Conservation (phyloP, 176 grass and related monocot species). For the Oryza australiensis region DNA sequence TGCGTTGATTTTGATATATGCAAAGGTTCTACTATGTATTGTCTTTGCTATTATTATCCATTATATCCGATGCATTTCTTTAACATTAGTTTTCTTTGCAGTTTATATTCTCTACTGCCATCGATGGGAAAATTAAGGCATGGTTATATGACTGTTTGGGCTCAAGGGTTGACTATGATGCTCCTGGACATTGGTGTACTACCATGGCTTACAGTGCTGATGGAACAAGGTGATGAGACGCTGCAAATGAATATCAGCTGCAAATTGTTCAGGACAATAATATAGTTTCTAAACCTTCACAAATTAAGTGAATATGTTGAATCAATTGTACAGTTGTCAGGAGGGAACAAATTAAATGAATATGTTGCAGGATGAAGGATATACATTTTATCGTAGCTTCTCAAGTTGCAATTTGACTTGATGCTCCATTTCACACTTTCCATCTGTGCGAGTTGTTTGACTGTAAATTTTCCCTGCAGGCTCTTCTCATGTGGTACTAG, state of each 20-base stretch:
- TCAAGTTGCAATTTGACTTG: not conserved
- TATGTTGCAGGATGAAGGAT: not conserved
- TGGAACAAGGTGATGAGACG: conserved; percentile 75
- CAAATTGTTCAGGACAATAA: conserved; percentile 12
- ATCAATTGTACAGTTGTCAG: not conserved
- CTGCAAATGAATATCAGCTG: not conserved
- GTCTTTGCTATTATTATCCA: not conserved
- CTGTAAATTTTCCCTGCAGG: conserved; percentile 45
- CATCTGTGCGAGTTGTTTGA: conserved; percentile 6
- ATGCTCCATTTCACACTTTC: conserved; percentile 8
- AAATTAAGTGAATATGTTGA: conserved; percentile 2
- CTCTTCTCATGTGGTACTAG: conserved; percentile 97
- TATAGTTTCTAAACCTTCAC: not conserved
- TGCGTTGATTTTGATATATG: conserved; percentile 16
- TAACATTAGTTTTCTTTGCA: conserved; percentile 39
- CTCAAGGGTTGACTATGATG: conserved; percentile 98
- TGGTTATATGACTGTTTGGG: conserved; percentile 98
- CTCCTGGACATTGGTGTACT: conserved; percentile 98
- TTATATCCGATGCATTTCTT: conserved; percentile 1
- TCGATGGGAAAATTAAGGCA: conserved; percentile 99
- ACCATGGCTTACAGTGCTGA: conserved; percentile 97
- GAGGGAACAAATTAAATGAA: no score
- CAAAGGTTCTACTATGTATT: not conserved
- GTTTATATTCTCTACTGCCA: conserved; percentile 99
- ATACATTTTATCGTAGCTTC: not conserved